Evolutionary conservation across 116 monocot genomes (phyloP).

Genomic region (Posidonia oceanica): DNA sequence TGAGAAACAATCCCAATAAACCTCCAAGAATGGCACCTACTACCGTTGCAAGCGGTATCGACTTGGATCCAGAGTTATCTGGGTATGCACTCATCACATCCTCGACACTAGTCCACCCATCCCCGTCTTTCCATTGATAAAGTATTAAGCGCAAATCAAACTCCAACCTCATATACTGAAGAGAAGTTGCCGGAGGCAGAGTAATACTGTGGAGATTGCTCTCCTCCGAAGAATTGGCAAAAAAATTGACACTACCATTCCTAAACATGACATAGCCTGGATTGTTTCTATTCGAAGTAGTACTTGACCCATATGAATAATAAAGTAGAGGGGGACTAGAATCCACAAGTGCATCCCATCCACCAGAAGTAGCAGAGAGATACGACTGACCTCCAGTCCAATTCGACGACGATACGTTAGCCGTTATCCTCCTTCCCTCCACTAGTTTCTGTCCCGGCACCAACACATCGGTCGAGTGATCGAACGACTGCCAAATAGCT

Average conservation of each 20-base stretch:
- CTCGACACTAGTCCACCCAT: background rate
- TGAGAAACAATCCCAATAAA: no score
- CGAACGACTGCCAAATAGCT: no score
- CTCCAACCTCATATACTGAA: slow-evolving; percentile 7
- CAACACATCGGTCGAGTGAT: no score
- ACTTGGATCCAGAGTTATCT: no score
- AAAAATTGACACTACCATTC: background rate
- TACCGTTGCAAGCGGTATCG: no score
- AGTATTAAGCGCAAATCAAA: background rate
- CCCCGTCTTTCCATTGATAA: background rate
- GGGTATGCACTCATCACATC: no score
- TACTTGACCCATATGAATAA: background rate
- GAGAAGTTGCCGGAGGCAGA: no score
- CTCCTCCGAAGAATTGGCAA: background rate
- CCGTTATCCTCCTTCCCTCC: no score
- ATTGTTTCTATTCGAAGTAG: background rate
- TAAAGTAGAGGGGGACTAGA: background rate
- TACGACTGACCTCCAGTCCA: slow-evolving; percentile 10
- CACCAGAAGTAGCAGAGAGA: background rate
- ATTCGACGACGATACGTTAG: no score
- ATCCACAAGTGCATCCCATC: background rate
- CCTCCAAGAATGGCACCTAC: no score
- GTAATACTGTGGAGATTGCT: no score
- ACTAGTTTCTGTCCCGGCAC: no score
- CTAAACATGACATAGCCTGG: background rate